Percentiles rank a stretch among this genome's conserved stretches.
phyloP scores from a whole-genome alignment of 495 filamentous ascomycete genomes.

The Aspergillus heteromorphus region DNA sequence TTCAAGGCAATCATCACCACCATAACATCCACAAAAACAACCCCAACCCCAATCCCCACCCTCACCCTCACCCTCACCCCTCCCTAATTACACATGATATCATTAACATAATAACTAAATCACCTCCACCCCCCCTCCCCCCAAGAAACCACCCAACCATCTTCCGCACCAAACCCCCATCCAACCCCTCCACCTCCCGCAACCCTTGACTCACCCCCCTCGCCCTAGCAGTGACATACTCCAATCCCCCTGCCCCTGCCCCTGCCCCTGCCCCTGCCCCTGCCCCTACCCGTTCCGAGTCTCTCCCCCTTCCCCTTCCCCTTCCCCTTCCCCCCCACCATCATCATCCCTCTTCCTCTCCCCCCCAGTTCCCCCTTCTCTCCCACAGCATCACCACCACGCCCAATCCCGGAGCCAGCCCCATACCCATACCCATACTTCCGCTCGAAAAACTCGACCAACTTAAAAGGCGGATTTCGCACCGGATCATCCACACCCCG shows the following conservation, averaged over 20 bases:
- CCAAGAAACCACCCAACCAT: constrained; percentile 25
- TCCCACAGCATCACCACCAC: too few species aligned
- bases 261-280: too few species aligned
- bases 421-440: constrained; percentile 14
- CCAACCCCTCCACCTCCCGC: constrained; percentile 5
- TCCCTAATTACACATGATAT: not conserved
- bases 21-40: too few species aligned
- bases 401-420: too few species aligned
- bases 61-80: not conserved
- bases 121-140: constrained; percentile 2
- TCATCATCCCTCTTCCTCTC: too few species aligned
- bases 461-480: constrained; percentile 40
- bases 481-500: constrained; percentile 23
- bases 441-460: constrained; percentile 37
- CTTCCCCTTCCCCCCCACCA: too few species aligned
- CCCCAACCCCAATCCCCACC: too few species aligned
- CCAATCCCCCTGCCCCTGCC: constrained; percentile 2
- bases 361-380: too few species aligned
- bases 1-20: too few species aligned
- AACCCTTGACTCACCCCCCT: constrained; percentile 12
- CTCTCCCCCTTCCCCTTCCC: too few species aligned
- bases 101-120: not conserved
- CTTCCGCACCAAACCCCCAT: constrained; percentile 14
- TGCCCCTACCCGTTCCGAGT: too few species aligned
- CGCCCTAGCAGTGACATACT: constrained; percentile 16